phyloP scores from a whole-genome alignment of 352 stramenopile genomes.

The Phytophthora fragariaefolia region DNA sequence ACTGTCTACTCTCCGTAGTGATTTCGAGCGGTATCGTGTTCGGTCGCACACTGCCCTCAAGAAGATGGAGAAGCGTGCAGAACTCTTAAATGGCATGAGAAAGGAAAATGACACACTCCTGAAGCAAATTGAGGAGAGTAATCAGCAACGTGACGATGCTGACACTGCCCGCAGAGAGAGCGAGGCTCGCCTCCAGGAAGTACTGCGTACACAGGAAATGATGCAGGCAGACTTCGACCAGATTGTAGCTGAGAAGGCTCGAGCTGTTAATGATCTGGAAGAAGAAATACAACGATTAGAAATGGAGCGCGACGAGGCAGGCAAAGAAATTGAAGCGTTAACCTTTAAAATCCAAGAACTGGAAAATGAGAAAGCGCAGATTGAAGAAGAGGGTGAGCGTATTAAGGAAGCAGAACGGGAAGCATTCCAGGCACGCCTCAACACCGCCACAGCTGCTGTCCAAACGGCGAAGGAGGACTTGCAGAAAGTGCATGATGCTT shows the following conservation, averaged over 20 bases:
- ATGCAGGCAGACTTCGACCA: conserved; percentile 52
- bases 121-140: conserved; percentile 31
- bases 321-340: conserved; percentile 26
- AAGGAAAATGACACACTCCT: conserved; percentile 71
- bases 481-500: conserved; percentile 24
- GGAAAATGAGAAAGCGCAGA: conserved; percentile 30
- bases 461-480: conserved; percentile 32
- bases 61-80: conserved; percentile 82
- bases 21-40: conserved; percentile 77
- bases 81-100: conserved; percentile 81
- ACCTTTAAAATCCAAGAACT: conserved; percentile 30
- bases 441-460: conserved; percentile 14
- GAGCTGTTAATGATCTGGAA: conserved; percentile 34
- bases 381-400: conserved; percentile 21
- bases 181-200: conserved; percentile 37
- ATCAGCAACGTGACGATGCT: conserved; percentile 24
- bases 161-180: conserved; percentile 17
- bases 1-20: conserved; percentile 43
- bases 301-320: conserved; percentile 19
- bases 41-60: conserved; percentile 77
- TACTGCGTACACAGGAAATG: conserved; percentile 34
- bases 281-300: conserved; percentile 18
- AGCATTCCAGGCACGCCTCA: conserved; percentile 32
- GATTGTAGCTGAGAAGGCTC: conserved; percentile 33
- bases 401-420: conserved; percentile 30